Evolutionary conservation across 2,329 filamentous ascomycete genomes (phyloP).

Genomic region (Fusarium temperatum): DNA sequence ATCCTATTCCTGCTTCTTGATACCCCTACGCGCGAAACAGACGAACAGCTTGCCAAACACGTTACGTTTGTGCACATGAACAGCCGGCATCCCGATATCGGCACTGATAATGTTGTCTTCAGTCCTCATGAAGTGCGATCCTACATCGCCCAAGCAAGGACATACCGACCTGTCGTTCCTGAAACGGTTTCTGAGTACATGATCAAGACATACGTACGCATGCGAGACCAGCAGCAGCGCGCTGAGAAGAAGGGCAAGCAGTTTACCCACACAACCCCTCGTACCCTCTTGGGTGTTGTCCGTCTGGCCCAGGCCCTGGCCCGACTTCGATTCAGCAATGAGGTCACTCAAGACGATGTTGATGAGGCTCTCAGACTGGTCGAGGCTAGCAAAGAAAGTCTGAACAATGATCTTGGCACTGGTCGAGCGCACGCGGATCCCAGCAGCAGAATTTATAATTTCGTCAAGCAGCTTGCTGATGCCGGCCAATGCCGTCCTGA

Average conservation of each 20-base stretch:
- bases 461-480: conserved; percentile 88
- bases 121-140: conserved; percentile 92
- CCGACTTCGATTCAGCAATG: conserved; percentile 85
- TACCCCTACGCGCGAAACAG: conserved; percentile 86
- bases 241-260: conserved; percentile 92
- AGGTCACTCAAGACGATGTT: conserved; percentile 90
- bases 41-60: conserved; percentile 94
- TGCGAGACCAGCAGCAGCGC: conserved; percentile 90
- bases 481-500: conserved; percentile 85
- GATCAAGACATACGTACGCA: conserved; percentile 93
- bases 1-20: conserved; percentile 96
- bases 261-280: conserved; percentile 92
- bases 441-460: conserved; percentile 91
- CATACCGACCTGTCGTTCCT: conserved; percentile 86
- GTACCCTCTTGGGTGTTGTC: conserved; percentile 91
- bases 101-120: conserved; percentile 74
- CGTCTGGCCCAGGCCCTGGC: conserved; percentile 94
- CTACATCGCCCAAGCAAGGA: conserved; percentile 92
- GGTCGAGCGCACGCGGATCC: conserved; percentile 77
- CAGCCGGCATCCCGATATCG: conserved; percentile 85
- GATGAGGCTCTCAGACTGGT: conserved; percentile 92
- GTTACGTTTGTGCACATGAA: conserved; percentile 98
- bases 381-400: conserved; percentile 91
- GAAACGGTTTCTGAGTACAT: conserved; percentile 92
- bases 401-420: conserved; percentile 75